A percentile compares a stretch with the other conserved stretches of the same genome.
Evolutionary conservation across 2,329 filamentous ascomycete genomes (phyloP).

Genomic region (Alternaria novae-zelandiae): DNA sequence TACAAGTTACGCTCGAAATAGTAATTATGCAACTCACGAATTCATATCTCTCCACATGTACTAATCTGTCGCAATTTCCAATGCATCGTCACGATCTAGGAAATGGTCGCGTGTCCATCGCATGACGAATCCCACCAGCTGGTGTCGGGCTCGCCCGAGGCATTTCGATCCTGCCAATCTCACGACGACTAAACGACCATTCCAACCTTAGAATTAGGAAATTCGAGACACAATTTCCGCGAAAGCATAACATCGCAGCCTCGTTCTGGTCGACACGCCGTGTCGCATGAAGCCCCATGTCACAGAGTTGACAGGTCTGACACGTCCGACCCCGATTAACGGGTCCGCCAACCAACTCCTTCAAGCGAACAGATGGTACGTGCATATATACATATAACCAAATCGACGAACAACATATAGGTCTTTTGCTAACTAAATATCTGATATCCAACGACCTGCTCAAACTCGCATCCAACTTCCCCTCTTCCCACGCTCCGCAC

Average conservation of each 20-base stretch:
- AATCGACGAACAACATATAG: background rate
- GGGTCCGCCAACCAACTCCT: background rate
- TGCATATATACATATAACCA: constrained; percentile 10
- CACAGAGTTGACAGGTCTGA: constrained; percentile 14
- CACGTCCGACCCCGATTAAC: background rate
- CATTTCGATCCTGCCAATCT: background rate
- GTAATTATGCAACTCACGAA: background rate
- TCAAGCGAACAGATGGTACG: constrained; percentile 10
- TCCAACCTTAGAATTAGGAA: background rate
- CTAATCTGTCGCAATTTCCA: background rate
- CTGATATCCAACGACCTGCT: background rate
- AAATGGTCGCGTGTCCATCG: background rate
- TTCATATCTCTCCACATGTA: background rate
- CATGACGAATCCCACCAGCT: background rate
- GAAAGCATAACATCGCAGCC: constrained; percentile 5
- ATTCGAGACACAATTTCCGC: constrained; percentile 1
- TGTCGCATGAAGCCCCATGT: constrained; percentile 19
- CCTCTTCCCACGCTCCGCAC: background rate
- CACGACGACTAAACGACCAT: background rate
- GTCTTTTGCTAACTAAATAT: background rate
- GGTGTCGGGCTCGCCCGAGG: background rate
- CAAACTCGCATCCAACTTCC: background rate
- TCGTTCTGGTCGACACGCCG: constrained; percentile 1
- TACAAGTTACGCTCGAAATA: background rate
- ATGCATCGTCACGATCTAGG: background rate